phyloP scores from a whole-genome alignment of 2,329 filamentous ascomycete genomes.

The Tolypocladium album region DNA sequence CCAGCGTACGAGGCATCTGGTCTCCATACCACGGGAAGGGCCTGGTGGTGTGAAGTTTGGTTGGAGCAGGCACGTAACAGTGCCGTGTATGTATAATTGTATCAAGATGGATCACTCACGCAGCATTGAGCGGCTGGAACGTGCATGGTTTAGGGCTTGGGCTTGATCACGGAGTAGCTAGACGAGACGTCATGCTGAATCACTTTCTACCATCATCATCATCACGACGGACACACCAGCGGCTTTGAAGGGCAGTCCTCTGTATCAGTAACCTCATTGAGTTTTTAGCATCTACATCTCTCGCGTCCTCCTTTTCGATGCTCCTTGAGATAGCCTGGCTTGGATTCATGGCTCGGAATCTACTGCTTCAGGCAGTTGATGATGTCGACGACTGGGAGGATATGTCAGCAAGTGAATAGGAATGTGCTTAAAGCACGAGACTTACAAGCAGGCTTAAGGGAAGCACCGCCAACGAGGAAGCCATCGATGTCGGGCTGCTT shows the following conservation, averaged over 20 bases:
- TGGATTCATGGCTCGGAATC: slow-evolving; percentile 3
- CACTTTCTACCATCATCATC: background rate
- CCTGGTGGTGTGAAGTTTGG: slow-evolving; percentile 33
- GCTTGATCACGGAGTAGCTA: background rate
- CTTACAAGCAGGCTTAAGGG: slow-evolving; percentile 91
- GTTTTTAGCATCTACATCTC: background rate
- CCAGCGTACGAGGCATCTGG: slow-evolving; percentile 60
- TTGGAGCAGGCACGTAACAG: background rate
- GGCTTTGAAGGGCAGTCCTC: background rate
- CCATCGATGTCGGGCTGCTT: slow-evolving; percentile 95
- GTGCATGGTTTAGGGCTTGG: slow-evolving; percentile 2
- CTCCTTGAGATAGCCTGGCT: background rate
- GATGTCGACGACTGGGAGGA: slow-evolving; percentile 41
- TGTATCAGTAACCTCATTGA: background rate
- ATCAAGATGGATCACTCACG: slow-evolving; percentile 10
- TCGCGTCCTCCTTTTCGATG: background rate
- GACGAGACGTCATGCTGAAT: background rate
- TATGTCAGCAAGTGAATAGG: background rate
- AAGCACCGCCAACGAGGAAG: slow-evolving; percentile 93
- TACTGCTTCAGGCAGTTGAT: slow-evolving; percentile 44
- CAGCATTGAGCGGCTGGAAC: slow-evolving; percentile 17
- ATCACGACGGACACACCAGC: background rate
- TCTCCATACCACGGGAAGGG: slow-evolving; percentile 57
- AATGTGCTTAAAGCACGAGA: slow-evolving; percentile 9
- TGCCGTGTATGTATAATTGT: slow-evolving; percentile 12